Percentiles rank a stretch among this genome's conserved stretches.
Evolutionary conservation across 176 grass and related monocot species (phyloP).

Genomic region (Cenchrus fungigraminus): DNA sequence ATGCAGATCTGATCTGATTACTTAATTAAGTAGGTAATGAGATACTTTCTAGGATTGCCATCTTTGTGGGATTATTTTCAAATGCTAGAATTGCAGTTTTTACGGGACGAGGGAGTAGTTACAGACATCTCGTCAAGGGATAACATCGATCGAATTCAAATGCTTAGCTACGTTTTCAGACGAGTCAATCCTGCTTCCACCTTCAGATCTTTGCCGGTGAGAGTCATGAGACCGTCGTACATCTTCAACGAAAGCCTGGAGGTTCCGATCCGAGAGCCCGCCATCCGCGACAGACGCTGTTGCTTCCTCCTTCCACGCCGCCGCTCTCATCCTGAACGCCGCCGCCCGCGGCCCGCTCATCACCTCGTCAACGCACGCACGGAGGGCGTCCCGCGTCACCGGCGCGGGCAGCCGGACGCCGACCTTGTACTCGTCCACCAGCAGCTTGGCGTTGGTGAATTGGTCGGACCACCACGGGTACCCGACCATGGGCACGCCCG

Average conservation of each 20-base stretch:
- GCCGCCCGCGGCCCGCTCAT: conserved; percentile 32
- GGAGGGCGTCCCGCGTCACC: conserved; percentile 12
- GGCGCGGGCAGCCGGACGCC: conserved; percentile 53
- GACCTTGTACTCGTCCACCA: conserved; percentile 49
- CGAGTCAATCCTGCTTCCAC: neutral
- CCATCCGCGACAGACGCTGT: conserved; percentile 14
- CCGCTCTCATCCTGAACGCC: conserved; percentile 13
- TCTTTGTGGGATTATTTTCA: too few species aligned
- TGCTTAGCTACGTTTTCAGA: neutral
- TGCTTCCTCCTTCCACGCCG: conserved; percentile 35
- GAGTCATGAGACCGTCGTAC: neutral
- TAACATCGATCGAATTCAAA: neutral
- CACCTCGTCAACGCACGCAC: conserved; percentile 45
- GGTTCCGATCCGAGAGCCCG: conserved; percentile 38
- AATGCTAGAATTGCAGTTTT: too few species aligned
- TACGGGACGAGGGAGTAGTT: neutral
- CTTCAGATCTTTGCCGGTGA: neutral
- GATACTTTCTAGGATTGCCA: too few species aligned
- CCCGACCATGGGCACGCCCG: conserved; percentile 53
- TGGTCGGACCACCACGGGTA: conserved; percentile 70
- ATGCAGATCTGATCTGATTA: too few species aligned
- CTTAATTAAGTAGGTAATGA: too few species aligned
- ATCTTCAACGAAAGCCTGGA: conserved; percentile 48
- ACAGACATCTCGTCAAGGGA: neutral
- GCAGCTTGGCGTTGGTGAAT: conserved; percentile 53